Base-by-base conservation (phyloP, 2,329 filamentous ascomycete genomes). In the Apiospora malaysiana region DNA sequence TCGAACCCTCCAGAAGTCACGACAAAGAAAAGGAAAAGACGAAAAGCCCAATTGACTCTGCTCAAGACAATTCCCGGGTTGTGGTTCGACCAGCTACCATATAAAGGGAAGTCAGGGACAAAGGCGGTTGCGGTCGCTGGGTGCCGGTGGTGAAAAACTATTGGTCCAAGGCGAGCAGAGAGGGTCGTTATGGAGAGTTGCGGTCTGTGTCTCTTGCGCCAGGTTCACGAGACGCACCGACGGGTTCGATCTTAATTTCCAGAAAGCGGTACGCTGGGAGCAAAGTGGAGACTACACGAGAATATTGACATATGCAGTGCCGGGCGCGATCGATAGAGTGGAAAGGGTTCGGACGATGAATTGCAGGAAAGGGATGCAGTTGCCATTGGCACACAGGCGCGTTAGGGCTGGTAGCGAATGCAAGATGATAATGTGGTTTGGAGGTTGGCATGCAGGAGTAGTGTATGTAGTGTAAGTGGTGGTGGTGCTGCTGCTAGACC, bases 191-290 rank as follows among this genome's bases (percentile, higher is more conserved):
- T 47, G 66, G 46, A 27, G 42, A 68, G 67, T 68, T 68, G 67
- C 67, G 67, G 67, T 68, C 67, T 68, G 46, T 40, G 67, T 68
- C 6, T 14, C 16, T 25, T 12, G 45, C 46, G 47, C 67, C 67
- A 25, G 45, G 46, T 56, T 42, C 25, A 56, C 46, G 67, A 51
- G 67, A 68, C 46, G 67, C 46, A 67, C 40, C 37, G 65, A 43
- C 25, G 65, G 40, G 67, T 49, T 68, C 67, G 67, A 68, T 68
- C 67, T 42, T 25, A 68, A 40, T 68, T 68, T 68, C 67, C 67
- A 68, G 67, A 68, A 68, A 46, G 46, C 67, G 46, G 67, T 56
- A 68, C 46, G 45, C 67, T 25, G 46, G 47, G n/a, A 37, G 47
- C 18, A 42, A 16, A 68, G 67, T 68, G 67, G 67, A n/a, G 25